Evolutionary conservation across 2,329 filamentous ascomycete species (phyloP).

Genomic region (Camillea tinctor): DNA sequence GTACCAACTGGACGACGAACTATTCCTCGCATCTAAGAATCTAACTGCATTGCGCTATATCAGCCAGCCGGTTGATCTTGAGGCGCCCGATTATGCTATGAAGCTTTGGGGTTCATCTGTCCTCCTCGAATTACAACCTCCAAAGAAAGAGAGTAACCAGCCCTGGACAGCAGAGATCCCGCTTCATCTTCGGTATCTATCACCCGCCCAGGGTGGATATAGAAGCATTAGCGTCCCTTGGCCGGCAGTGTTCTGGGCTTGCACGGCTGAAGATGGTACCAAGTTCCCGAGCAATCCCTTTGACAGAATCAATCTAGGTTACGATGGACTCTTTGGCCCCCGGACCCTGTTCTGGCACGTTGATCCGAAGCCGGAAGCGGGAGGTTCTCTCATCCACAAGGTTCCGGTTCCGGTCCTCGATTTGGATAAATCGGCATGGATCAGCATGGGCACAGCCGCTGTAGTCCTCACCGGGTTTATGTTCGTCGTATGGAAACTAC

Average conservation of each 20-base stretch:
- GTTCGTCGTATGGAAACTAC: conserved; percentile 67
- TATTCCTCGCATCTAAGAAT: conserved; percentile 81
- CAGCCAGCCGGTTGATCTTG: conserved; percentile 78
- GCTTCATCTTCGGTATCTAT: conserved; percentile 80
- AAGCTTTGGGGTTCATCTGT: conserved; percentile 75
- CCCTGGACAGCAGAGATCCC: conserved; percentile 71
- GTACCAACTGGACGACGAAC: conserved; percentile 74
- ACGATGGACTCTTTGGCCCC: conserved; percentile 74
- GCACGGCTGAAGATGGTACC: conserved; percentile 61
- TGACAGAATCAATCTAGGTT: conserved; percentile 80
- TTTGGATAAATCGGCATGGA: conserved; percentile 46
- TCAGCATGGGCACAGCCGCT: conserved; percentile 55
- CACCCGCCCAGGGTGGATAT: conserved; percentile 57
- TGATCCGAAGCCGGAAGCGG: conserved; percentile 44
- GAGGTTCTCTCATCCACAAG: conserved; percentile 47
- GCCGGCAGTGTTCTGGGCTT: conserved; percentile 90
- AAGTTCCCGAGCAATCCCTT: conserved; percentile 80
- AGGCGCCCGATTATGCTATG: conserved; percentile 82
- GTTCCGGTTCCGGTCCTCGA: conserved; percentile 67
- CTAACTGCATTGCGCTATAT: conserved; percentile 66
- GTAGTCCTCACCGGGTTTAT: conserved; percentile 63
- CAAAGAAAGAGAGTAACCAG: conserved; percentile 39
- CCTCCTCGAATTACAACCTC: conserved; percentile 69
- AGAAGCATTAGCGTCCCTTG: conserved; percentile 64
- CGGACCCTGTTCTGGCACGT: conserved; percentile 83